Percentiles rank a stretch among this genome's conserved stretches.
Evolutionary conservation across 129 eudicot genomes (phyloP).

Genomic region (Centrapalus pauciflorus): DNA sequence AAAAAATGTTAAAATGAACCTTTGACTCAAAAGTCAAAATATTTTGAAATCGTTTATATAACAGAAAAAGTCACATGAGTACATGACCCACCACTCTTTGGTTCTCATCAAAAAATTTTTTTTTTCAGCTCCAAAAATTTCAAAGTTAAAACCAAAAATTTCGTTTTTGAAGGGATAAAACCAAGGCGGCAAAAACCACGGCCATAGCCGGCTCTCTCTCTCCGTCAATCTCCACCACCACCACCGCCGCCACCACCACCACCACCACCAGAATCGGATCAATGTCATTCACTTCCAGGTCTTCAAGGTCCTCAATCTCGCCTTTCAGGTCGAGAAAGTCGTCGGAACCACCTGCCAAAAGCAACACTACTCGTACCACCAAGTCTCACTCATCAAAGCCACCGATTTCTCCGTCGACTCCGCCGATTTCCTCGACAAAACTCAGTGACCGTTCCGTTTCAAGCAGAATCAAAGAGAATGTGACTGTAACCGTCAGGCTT

Average conservation of each 20-base stretch:
- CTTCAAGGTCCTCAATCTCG: conserved; percentile 52
- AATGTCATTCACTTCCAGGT: conserved; percentile 41
- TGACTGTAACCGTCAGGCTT: conserved; percentile 82
- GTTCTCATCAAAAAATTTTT: too few relatives aligned
- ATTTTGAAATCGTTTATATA: too few relatives aligned
- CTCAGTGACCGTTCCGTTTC: conserved; percentile 27
- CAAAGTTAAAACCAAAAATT: conserved; percentile 18
- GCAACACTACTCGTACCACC: conserved; percentile 24
- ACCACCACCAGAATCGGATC: conserved; percentile 8
- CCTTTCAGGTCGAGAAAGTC: conserved; percentile 58
- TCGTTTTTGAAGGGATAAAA: conserved; percentile 41
- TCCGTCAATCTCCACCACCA: background rate
- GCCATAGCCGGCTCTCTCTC: background rate
- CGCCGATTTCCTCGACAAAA: conserved; percentile 28
- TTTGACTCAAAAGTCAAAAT: background rate
- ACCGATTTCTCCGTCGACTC: conserved; percentile 23
- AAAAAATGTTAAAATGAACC: too few relatives aligned
- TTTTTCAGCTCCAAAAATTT: conserved; percentile 19
- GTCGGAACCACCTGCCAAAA: conserved; percentile 26
- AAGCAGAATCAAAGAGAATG: conserved; percentile 53
- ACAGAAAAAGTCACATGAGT: too few relatives aligned
- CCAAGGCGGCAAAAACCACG: conserved; percentile 30
- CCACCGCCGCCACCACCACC: conserved; percentile 2
- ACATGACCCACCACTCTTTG: background rate
- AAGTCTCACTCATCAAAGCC: conserved; percentile 29